Evolutionary conservation across 2,329 filamentous ascomycete species (phyloP), one percentile per base, ranked within the genome.

Genomic region (Rutstroemia sp.): DNA sequence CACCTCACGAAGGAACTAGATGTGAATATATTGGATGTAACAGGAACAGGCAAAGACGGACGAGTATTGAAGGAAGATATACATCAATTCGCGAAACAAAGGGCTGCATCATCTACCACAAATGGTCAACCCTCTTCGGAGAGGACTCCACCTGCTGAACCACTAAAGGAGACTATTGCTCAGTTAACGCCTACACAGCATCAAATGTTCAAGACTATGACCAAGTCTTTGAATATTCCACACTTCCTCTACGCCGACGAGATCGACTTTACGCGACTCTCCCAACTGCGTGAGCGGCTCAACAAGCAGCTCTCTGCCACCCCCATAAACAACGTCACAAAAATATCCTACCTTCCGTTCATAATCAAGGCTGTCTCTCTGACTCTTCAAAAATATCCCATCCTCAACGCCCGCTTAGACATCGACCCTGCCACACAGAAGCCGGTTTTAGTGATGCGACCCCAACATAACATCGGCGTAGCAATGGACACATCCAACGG

Each of bases 171-270:
- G 72, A 87, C 84, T 8, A 72, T 77, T 2, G 78, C 86, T 34
- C 76, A 81, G 57, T 76, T 99, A 59, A 89, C 89, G 12, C 86
- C 85, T 39, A 87, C 89, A 14, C 92, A 97, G 73, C 79, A 82
- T 39, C 87, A 90, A 69, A 99, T 99, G 94, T 97, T 96, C 83
- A 96, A 95, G 75, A 81, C 85, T 58, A 99, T 99, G 94, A 96
- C 92, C 14, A 84, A 84, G 57, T 96, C 92, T 2, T 80, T 99
- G 61, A 82, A 74, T 51, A 97, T 96, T 65, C 94, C 94, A 0
- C 94, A 97, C 73, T 96, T 99, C 73, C 82, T 97, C 59, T 99
- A 95, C 74, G 87, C 90, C 41, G 91, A 96, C 72, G 89, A 92
- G 69, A 78, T 96, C 50, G 88, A 95, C 73, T 86, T 96, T 70